Percentiles rank a stretch among this genome's conserved stretches.
phyloP scores from a whole-genome alignment of 1,139 yeast genomes.

The Saccharomyces hybrid region DNA sequence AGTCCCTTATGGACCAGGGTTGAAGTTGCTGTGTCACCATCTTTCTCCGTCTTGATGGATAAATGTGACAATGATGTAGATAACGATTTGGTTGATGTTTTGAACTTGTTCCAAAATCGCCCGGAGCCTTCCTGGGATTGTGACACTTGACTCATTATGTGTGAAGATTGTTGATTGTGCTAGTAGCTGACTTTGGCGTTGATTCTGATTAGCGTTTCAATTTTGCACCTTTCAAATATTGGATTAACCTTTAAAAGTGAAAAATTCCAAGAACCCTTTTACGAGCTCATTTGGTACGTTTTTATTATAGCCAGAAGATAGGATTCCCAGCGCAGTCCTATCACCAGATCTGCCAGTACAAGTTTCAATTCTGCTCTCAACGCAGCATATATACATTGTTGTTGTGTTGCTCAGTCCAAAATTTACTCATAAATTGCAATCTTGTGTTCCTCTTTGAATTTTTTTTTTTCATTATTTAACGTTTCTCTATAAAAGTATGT shows the following conservation, averaged over 20 bases:
- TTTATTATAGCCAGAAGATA: not conserved
- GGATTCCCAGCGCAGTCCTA: too few relatives aligned
- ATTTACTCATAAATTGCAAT: not conserved
- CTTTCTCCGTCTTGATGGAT: slow-evolving; percentile 33
- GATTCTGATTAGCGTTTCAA: not conserved
- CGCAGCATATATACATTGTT: too few relatives aligned
- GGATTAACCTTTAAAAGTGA: not conserved
- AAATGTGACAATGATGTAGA: slow-evolving; percentile 26
- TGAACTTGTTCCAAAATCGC: slow-evolving; percentile 29
- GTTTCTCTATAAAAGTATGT: not conserved
- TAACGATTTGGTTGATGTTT: slow-evolving; percentile 28
- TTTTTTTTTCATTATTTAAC: not conserved
- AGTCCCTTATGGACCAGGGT: slow-evolving; percentile 36
- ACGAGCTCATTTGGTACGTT: not conserved
- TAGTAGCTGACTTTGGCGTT: not conserved
- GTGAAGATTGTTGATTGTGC: not conserved
- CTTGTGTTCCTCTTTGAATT: not conserved
- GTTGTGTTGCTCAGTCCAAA: not conserved
- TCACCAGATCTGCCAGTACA: too few relatives aligned
- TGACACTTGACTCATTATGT: not conserved
- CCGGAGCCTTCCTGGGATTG: slow-evolving; percentile 13
- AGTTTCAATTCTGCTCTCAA: too few relatives aligned
- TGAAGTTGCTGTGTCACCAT: slow-evolving; percentile 33
- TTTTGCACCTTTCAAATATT: not conserved
- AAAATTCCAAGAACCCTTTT: not conserved